phyloP scores from a whole-genome alignment of 768 basidiomycete genomes.

The Paxillus ammoniavirescens region DNA sequence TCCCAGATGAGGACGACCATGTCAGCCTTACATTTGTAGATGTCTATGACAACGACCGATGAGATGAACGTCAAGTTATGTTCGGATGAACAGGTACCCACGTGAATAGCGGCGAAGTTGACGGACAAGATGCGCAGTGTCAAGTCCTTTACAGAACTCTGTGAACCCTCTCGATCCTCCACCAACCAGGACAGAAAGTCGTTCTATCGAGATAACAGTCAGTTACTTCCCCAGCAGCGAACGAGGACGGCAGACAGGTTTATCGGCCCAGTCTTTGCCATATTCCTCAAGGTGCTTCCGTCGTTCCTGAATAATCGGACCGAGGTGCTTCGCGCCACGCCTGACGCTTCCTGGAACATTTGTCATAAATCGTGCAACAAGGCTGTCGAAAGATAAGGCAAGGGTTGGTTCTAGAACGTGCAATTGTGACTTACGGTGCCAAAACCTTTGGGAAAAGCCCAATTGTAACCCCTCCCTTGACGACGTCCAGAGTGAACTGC shows the following conservation, averaged over 20 bases:
- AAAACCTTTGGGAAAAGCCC: constrained; percentile 32
- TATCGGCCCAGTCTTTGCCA: constrained; percentile 28
- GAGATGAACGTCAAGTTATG: background rate
- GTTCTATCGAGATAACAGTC: constrained; percentile 13
- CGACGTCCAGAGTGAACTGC: constrained; percentile 29
- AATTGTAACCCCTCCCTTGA: constrained; percentile 17
- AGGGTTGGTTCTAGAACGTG: no score
- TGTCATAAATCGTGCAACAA: constrained; percentile 15
- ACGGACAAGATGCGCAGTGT: background rate
- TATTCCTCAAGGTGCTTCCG: constrained; percentile 17
- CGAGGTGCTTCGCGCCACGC: constrained; percentile 11
- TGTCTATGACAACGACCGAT: background rate
- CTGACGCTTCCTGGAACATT: background rate
- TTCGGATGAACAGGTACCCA: constrained; percentile 2
- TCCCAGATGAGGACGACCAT: background rate
- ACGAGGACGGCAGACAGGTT: constrained; percentile 27
- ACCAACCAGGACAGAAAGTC: constrained; percentile 34
- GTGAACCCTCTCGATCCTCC: constrained; percentile 12
- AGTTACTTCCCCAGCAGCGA: background rate
- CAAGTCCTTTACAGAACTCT: constrained; percentile 23
- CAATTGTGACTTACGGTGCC: constrained; percentile 24
- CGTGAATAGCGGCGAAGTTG: constrained; percentile 22
- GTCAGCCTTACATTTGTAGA: constrained; percentile 8
- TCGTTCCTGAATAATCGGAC: constrained; percentile 32
- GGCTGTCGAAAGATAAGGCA: constrained; percentile 4